phyloP scores from a whole-genome alignment of 208 protist species.

The Trichomonas tenax region DNA sequence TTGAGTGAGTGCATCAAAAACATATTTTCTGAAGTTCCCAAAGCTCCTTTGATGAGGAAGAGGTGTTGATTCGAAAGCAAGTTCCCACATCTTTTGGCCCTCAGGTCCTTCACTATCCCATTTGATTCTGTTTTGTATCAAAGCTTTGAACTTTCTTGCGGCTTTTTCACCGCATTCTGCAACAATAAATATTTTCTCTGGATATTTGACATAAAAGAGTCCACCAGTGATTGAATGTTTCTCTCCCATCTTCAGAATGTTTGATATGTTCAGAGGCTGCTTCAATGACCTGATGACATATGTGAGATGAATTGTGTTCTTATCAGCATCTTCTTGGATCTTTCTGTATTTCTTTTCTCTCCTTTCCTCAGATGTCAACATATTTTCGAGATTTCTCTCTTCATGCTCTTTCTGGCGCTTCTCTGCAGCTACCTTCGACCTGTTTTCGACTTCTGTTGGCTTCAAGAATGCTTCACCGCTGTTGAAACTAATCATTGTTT shows the following conservation, averaged over 20 bases:
- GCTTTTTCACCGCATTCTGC: not conserved
- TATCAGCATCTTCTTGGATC: not conserved
- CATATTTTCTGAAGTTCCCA: not conserved
- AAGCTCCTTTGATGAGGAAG: not conserved
- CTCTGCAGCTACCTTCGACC: not conserved
- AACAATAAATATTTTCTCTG: not conserved
- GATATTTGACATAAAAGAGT: not conserved
- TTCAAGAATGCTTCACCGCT: not conserved
- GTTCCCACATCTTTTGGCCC: not conserved
- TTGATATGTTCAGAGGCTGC: not conserved
- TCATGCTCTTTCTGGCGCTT: not conserved
- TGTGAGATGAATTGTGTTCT: not conserved
- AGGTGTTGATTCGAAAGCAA: not conserved
- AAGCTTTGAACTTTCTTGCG: not conserved
- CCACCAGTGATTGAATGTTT: not conserved
- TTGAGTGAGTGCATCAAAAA: not conserved
- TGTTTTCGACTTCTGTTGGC: not conserved
- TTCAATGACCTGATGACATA: not conserved
- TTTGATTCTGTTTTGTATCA: not conserved
- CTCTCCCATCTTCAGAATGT: not conserved
- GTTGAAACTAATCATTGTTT: not conserved
- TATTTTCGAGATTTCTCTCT: not conserved
- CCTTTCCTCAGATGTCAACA: not conserved
- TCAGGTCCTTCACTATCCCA: not conserved
- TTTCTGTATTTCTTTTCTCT: not conserved